phyloP scores from a whole-genome alignment of 179 eudicot genomes.

The Beta corolliflora region DNA sequence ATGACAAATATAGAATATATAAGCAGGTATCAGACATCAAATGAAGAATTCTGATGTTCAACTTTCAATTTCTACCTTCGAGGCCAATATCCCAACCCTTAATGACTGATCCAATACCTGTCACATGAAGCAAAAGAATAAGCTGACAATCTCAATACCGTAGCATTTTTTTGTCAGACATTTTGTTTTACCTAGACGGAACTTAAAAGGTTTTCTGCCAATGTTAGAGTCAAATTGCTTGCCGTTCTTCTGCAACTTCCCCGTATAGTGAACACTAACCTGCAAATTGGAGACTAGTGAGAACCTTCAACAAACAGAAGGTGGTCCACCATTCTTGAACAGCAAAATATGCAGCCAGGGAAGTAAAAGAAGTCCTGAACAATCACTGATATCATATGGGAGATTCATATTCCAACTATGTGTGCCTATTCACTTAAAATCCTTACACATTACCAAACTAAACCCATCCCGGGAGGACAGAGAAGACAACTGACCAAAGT shows the following conservation, averaged over 20 bases:
- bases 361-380: neutral
- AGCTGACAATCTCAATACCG: slow-evolving; percentile 2
- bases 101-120: slow-evolving; percentile 75
- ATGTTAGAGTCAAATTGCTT: slow-evolving; percentile 63
- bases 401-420: neutral
- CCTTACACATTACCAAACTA: neutral
- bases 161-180: neutral
- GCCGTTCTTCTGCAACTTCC: slow-evolving; percentile 65
- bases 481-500: neutral
- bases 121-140: slow-evolving; percentile 8
- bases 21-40: neutral
- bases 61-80: slow-evolving; percentile 51
- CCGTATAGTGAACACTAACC: slow-evolving; percentile 71
- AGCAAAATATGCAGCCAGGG: neutral
- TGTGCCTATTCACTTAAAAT: neutral
- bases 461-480: neutral
- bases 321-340: neutral
- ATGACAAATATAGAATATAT: neutral
- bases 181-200: slow-evolving; percentile 61
- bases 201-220: slow-evolving; percentile 56
- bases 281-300: slow-evolving; percentile 31
- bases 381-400: neutral
- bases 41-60: neutral
- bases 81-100: slow-evolving; percentile 99
- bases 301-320: neutral